phyloP scores from a whole-genome alignment of 768 basidiomycete genomes.

The Scleroderma bovista region DNA sequence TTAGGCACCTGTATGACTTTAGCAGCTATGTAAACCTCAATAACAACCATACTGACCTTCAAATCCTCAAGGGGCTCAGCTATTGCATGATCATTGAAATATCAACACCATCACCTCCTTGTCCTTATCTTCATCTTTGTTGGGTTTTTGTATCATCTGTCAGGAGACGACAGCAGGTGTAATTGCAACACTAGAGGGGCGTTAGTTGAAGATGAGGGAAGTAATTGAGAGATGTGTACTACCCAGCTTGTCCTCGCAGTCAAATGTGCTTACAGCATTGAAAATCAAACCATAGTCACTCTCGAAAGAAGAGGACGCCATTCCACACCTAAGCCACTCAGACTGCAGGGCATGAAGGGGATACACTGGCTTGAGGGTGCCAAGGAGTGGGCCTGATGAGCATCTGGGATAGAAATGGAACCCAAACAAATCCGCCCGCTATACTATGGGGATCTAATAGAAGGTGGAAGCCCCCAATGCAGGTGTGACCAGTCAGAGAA shows the following conservation, averaged over 20 bases:
- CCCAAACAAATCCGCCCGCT: conserved; percentile 61
- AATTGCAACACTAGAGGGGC: conserved; percentile 64
- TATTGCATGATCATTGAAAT: no score
- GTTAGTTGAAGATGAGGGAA: neutral
- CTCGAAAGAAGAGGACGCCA: conserved; percentile 50
- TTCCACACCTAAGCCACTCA: conserved; percentile 41
- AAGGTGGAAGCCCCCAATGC: conserved; percentile 49
- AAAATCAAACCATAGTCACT: conserved; percentile 54
- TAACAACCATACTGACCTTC: no score
- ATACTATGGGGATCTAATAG: conserved; percentile 68
- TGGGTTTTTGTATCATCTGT: no score
- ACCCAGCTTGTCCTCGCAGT: conserved; percentile 70
- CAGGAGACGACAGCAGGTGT: conserved; percentile 82
- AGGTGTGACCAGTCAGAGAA: conserved; percentile 44
- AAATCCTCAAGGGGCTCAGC: no score
- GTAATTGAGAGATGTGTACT: conserved; percentile 19
- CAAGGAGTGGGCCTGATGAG: conserved; percentile 55
- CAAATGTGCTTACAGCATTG: conserved; percentile 61
- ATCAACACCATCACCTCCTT: no score
- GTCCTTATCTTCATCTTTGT: no score
- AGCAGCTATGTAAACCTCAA: no score
- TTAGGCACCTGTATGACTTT: no score
- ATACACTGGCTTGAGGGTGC: conserved; percentile 57
- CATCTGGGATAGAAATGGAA: conserved; percentile 58
- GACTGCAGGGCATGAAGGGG: conserved; percentile 20